Base-by-base conservation (phyloP, 192 early-diverging fungal species). In the Neocallimastix lanati region DNA sequence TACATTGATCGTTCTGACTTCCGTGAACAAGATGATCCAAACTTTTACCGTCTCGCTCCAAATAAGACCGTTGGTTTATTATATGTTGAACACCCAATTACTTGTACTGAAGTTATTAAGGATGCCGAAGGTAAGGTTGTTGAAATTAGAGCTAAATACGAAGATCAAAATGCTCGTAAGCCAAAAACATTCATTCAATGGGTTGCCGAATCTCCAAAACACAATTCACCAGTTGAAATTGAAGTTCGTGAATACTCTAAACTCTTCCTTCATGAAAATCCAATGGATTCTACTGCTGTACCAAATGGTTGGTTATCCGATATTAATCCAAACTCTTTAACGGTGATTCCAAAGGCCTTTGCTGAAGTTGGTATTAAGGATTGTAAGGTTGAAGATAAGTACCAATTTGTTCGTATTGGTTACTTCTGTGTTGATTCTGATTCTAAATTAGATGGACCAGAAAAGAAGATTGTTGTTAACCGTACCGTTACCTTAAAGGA, bases 111-210 rank as follows among this genome's bases (percentile, higher is more conserved):
- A 27, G 90, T 94, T 13, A 88, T 92, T 28, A 92, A 91, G 83
- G 92, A 94, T 84, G 85, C 85, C 7, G 80, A 30, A 36, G 98
- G 98, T 77, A 92, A 93, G 80, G 86, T 98, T 79, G 84, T 88
- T 27, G 94, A 96, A 84, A 82, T 99, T 29, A 85, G 91, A 50
- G 95, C 93, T 78, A 86, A 87, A 38, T 96, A 95, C 82, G 93
- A 96, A 79, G 90, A 92, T 82, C 87, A 88, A 82, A 88, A 84
- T 81, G 78, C 80, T 28, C 81, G 85, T 78, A 94, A 94, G 86
- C 95, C 98, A 78, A 99, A 97, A 89, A 93, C 98, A 4, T 98
- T 93, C 86, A 98, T 99, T 87, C 98, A 99, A 84, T 99, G 98
- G 98, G 88, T 99, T 29, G 94, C 94, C 36, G 91, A 97, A 80